Evolutionary conservation across 371 early-diverging fungal species (phyloP), one percentile per base, ranked within the genome.

Genomic region (Zopfochytrium polystomum): DNA sequence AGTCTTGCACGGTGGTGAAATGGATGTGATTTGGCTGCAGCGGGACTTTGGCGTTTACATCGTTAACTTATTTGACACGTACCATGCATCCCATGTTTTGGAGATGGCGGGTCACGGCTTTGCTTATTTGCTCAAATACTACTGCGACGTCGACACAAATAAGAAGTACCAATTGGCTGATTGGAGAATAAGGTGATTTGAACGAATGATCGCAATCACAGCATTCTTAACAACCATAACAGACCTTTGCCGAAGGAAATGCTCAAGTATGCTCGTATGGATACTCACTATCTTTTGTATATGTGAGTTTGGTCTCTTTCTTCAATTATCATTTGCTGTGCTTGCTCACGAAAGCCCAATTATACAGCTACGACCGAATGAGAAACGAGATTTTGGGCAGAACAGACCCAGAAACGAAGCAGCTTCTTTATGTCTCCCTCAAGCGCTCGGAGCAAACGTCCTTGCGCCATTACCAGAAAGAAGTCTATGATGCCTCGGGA

Each of bases 1-100:
- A 73, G 78, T 88, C 6, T 77, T 98, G 32, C 99, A 98, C 71
- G 99, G 99, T 71, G 96, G 97, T 13, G 91, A 93, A 6, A 82
- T 76, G 71, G 99, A 98, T 84, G 85, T 97, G n/a, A 72, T 85
- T 49, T 98, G 99, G 99, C 82, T 98, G 47, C 99, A 98, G 74
- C 82, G 90, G 18, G 99, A 98, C 70, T 94, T 98, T 72, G 95
- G 96, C 18, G 73, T 95, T 2, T 98, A 97, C 62, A 77, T 98
- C 53, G 97, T 97, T 18, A 89, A 91, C 59, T 67, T 98, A 20
- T 97, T 96, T 74, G 99, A 98, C 76, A 97, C 99, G 0, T 96
- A 87, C 70, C 91, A 91, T 60, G 97, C 97, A 9, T 86, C 95
- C 2, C 81, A 91, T 43, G 77, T 87, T 25, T 80, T 96, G 11